phyloP scores from a whole-genome alignment of 2,329 filamentous ascomycete species.

The Daldinia sp. region DNA sequence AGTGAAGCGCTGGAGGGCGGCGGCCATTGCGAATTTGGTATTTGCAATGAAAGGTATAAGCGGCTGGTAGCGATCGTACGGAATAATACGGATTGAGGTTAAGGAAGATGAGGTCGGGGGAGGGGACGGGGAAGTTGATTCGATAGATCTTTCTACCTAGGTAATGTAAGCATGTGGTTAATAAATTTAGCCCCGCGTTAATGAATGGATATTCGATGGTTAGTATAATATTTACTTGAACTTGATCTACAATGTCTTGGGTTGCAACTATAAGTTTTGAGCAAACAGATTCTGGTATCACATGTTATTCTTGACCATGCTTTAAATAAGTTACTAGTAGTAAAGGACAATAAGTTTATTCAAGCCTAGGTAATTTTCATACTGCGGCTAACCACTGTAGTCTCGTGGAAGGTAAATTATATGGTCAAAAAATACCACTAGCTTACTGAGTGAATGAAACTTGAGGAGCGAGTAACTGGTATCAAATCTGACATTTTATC shows the following conservation, averaged over 20 bases:
- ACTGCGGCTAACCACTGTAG: not conserved
- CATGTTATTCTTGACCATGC: not conserved
- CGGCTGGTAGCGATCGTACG: not conserved
- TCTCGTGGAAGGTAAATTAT: no score
- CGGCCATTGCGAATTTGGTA: constrained; percentile 10
- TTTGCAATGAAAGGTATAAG: not conserved
- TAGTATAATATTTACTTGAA: not conserved
- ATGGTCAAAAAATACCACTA: no score
- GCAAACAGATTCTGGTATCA: not conserved
- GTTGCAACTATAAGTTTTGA: not conserved
- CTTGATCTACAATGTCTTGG: not conserved
- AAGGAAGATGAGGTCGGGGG: not conserved
- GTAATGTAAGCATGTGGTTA: not conserved
- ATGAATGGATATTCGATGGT: not conserved
- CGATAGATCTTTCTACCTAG: not conserved
- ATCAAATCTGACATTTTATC: not conserved
- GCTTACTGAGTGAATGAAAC: not conserved
- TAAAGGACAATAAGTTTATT: not conserved
- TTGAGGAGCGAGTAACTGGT: no score
- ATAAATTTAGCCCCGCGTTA: not conserved
- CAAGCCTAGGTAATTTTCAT: not conserved
- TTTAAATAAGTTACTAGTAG: not conserved
- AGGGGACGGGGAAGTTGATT: not conserved
- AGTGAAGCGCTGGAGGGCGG: constrained; percentile 47
- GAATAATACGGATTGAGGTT: not conserved